Evolutionary conservation across 306 rosid species (phyloP), one percentile per base, ranked within the genome.

Genomic region (Vicia faba): DNA sequence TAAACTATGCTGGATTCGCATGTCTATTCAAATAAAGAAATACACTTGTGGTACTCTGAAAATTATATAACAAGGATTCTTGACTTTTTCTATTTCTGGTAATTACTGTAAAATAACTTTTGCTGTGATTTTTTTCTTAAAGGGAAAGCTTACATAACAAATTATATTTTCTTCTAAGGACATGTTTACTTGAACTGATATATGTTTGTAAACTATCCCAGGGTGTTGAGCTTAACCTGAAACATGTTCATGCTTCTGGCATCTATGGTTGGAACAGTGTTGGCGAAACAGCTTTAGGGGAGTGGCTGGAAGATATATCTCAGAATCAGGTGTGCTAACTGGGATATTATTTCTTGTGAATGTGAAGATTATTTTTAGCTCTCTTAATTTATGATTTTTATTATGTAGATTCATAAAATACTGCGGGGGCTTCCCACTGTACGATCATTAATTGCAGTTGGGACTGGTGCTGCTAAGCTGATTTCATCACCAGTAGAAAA

Each of bases 261-360:
- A 78, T 88, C 58, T 93, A 89, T 70, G 99, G 99, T 62, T 93
- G 99, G 99, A 91, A 80, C 61, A 86, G 86, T 80, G 99, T 88
- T 51, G 72, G 97, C 70, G 99, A 89, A 82, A 83, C 95, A 51
- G 39, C 86, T 74, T 2, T 83, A 58, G 97, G 96, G 73, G 96
- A 93, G 82, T 93, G 99, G 99, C 69, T 88, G 73, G 99, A 84
- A 80, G 97, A 93, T 78, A 76, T 93, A 66, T 93, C 97, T 45
- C 97, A 86, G 67, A 93, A 90, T 78, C 99, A 93, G 95, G 99
- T 93, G 61, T 49, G 54, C 53, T 62, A 54, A 68, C 58, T 14
- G 51, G 62, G 58, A 25, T 71, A 38, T 10, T 75, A n/a, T 70
- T 68, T 61, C 44, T 55, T 51, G 66, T 69, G 64, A 65, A 36